phyloP scores from a whole-genome alignment of 108 stramenopile species.

The Aurantiochytrium sp. region DNA sequence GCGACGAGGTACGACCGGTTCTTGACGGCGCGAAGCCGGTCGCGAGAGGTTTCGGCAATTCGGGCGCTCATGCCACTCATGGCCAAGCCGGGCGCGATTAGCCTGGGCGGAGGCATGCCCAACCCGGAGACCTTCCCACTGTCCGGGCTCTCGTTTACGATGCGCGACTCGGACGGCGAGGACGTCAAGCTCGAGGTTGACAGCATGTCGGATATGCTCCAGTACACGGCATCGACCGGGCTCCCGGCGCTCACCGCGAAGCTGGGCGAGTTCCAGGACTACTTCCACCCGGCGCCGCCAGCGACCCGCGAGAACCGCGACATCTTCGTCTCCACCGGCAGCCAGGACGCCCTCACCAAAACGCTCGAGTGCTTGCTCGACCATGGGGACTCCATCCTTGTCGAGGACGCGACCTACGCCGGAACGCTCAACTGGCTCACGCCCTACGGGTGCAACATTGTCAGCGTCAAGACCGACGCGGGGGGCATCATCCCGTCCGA shows the following conservation, averaged over 20 bases:
- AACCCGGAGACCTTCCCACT: conserved; percentile 47
- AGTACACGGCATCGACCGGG: conserved; percentile 49
- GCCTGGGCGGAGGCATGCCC: conserved; percentile 53
- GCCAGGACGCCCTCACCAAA: conserved; percentile 48
- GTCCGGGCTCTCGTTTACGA: not conserved
- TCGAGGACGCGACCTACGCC: conserved; percentile 51
- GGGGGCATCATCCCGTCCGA: not conserved
- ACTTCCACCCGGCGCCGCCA: not conserved
- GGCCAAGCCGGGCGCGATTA: conserved; percentile 40
- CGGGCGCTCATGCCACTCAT: conserved; percentile 43
- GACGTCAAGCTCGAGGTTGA: not conserved
- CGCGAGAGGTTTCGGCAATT: conserved; percentile 36
- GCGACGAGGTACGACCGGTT: not conserved
- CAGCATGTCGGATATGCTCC: conserved; percentile 35
- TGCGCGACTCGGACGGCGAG: not conserved
- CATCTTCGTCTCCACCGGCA: conserved; percentile 43
- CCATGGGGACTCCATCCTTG: conserved; percentile 37
- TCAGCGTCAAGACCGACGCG: conserved; percentile 10
- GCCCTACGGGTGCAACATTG: not conserved
- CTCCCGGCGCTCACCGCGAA: conserved; percentile 36
- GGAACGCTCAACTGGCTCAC: conserved; percentile 48
- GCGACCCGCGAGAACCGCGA: not conserved
- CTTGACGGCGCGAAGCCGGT: not conserved
- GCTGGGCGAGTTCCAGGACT: conserved; percentile 37
- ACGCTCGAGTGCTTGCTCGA: conserved; percentile 49